Evolutionary conservation across 495 filamentous ascomycete genomes (phyloP), one percentile per base, ranked within the genome.

Genomic region (Apodospora peruviana): DNA sequence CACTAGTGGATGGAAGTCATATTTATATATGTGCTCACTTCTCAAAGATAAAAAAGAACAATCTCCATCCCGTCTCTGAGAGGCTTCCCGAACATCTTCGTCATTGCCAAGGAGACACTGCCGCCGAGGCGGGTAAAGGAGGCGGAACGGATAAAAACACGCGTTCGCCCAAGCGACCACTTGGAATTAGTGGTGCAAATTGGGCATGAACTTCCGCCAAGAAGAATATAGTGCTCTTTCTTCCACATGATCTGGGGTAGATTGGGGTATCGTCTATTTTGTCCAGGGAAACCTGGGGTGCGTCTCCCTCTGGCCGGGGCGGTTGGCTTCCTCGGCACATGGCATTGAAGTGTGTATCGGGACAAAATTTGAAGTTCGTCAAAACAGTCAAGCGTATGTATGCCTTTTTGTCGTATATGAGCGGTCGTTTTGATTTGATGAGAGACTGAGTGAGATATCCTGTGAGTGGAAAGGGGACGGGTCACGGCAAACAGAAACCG

Each of bases 241-340:
- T 42, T 19, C 19, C 53, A 40, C 36, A 10, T 52, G 44, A 49
- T 52, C 53, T 49, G 53, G 53, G 47, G 40, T 50, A 50, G 47
- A 47, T 45, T 21, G 43, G 20, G 24, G 18, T 40, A 20, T 32
- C 24, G 19, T 32, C 11, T 23, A 9, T 36, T 46, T 40, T 16
- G 20, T 22, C 17, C 12, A 46, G 7, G 36, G 36, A 43, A 52
- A 40, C 35, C 45, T 48, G 51, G 51, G 51, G 51, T 53, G 51
- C 51, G 29, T 43, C n/a, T 34, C 32, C 20, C 40, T 38, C 4
- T n/a, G n/a, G n/a, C n/a, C n/a, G n/a, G n/a, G n/a, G n/a, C n/a
- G 37, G 18, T 1, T 19, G 16, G 35, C 22, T 48, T 35, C 11
- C 24, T 41, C 27, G 47, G 47, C 47, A 37, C 20, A 36, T 27